Evolutionary conservation across 2,329 filamentous ascomycete species (phyloP).

Genomic region (Beauveria sp.): DNA sequence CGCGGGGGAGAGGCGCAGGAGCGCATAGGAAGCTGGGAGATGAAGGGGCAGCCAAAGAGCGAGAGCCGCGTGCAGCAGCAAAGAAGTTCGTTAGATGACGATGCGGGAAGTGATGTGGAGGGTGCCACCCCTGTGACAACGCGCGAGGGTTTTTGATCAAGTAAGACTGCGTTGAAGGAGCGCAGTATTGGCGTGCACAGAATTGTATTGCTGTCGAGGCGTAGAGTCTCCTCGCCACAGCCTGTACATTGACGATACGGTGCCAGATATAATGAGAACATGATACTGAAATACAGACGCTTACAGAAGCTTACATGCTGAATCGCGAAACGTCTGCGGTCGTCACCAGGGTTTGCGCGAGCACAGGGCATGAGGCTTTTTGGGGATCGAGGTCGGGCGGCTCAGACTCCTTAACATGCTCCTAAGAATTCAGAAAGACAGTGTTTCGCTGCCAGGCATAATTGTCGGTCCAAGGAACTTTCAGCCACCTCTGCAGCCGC

Average conservation of each 20-base stretch:
- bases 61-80: slow-evolving; percentile 16
- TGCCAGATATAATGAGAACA: no score
- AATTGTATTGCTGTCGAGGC: no score
- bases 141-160: slow-evolving; percentile 28
- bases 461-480: not conserved
- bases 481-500: no score
- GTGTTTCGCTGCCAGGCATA: not conserved
- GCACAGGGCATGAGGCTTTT: not conserved
- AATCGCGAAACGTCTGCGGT: no score
- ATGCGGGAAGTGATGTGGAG: slow-evolving; percentile 27
- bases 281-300: no score
- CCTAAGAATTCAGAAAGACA: not conserved
- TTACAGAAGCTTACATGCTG: no score
- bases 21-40: slow-evolving; percentile 43
- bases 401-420: not conserved
- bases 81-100: slow-evolving; percentile 20
- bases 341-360: no score
- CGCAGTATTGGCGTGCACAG: no score
- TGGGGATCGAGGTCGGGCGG: not conserved
- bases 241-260: no score
- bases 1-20: slow-evolving; percentile 34
- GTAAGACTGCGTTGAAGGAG: not conserved
- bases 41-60: slow-evolving; percentile 22
- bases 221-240: no score
- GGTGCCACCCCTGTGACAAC: slow-evolving; percentile 29